phyloP scores from a whole-genome alignment of 352 stramenopile species.

The Aphanomyces invadans region DNA sequence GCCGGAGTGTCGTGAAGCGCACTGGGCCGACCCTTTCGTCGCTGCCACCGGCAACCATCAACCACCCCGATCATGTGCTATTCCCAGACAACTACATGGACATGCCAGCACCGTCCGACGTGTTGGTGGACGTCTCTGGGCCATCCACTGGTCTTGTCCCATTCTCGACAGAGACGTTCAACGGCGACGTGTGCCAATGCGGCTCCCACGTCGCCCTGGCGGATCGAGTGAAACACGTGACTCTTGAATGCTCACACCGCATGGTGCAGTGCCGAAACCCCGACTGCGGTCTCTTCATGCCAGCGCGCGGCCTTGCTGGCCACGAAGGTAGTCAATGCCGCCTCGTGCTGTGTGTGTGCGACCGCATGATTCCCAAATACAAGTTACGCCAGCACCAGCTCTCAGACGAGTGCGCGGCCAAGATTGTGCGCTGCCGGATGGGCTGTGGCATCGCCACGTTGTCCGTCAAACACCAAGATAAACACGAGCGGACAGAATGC shows the following conservation, averaged over 20 bases:
- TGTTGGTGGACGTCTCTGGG: no score
- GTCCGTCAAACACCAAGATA: slow-evolving; percentile 33
- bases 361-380: slow-evolving; percentile 60
- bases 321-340: slow-evolving; percentile 65
- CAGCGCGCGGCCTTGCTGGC: slow-evolving; percentile 42
- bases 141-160: no score
- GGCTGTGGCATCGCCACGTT: slow-evolving; percentile 31
- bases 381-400: slow-evolving; percentile 29
- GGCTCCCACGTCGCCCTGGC: slow-evolving; percentile 31
- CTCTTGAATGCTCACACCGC: slow-evolving; percentile 34
- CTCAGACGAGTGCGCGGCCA: slow-evolving; percentile 35
- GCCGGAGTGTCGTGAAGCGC: not conserved
- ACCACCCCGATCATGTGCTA: not conserved
- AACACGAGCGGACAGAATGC: slow-evolving; percentile 52
- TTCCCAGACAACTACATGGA: not conserved
- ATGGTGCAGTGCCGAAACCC: slow-evolving; percentile 39
- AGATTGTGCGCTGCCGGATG: slow-evolving; percentile 37
- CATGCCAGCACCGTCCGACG: not conserved
- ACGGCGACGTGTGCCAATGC: slow-evolving; percentile 34
- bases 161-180: not conserved
- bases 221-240: slow-evolving; percentile 31
- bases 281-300: slow-evolving; percentile 42
- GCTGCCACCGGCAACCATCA: not conserved
- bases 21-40: not conserved
- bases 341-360: slow-evolving; percentile 51